These are phyloP conservation scores for Fraxinus latifolia DNA, from an alignment of 305 asterid species.

Conservation along the genomic window DNA sequence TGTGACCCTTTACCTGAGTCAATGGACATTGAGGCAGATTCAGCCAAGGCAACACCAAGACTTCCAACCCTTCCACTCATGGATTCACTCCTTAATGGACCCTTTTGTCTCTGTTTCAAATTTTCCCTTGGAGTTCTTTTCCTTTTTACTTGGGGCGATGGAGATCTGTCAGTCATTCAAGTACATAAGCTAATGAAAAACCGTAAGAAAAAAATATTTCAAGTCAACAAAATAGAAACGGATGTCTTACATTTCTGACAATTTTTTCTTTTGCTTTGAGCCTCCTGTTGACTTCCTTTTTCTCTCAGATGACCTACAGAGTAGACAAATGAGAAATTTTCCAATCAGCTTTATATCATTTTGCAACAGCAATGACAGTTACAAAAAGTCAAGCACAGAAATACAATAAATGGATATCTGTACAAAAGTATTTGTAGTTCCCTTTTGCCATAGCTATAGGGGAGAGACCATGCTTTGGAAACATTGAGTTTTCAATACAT, in stretches of 20 bases:
- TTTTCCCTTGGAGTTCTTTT: conserved; percentile 84
- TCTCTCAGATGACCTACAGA: conserved; percentile 60
- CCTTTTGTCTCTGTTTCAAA: conserved; percentile 42
- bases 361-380: not conserved
- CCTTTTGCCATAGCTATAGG: not conserved
- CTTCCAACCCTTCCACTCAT: conserved; percentile 42
- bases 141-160: conserved; percentile 60
- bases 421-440: conserved; percentile 15
- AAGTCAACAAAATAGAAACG: conserved; percentile 21
- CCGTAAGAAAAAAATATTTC: conserved; percentile 8
- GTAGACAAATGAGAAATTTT: conserved; percentile 27
- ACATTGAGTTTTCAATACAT: conserved; percentile 6
- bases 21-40: conserved; percentile 32
- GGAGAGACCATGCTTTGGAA: conserved; percentile 13
- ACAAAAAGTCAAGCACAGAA: not conserved
- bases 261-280: conserved; percentile 39
- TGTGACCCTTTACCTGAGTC: conserved; percentile 49
- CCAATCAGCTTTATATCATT: conserved; percentile 14
- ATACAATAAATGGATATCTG: conserved; percentile 2
- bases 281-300: conserved; percentile 47
- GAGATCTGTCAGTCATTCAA: conserved; percentile 53
- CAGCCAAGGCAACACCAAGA: conserved; percentile 36
- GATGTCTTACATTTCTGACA: conserved; percentile 56
- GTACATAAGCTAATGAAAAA: conserved; percentile 27
- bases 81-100: conserved; percentile 37